Percentiles rank a stretch among this genome's conserved stretches.
These are phyloP conservation scores for Herpetospermum pedunculosum DNA, from an alignment of 306 rosid genomes.

Conservation along the genomic window DNA sequence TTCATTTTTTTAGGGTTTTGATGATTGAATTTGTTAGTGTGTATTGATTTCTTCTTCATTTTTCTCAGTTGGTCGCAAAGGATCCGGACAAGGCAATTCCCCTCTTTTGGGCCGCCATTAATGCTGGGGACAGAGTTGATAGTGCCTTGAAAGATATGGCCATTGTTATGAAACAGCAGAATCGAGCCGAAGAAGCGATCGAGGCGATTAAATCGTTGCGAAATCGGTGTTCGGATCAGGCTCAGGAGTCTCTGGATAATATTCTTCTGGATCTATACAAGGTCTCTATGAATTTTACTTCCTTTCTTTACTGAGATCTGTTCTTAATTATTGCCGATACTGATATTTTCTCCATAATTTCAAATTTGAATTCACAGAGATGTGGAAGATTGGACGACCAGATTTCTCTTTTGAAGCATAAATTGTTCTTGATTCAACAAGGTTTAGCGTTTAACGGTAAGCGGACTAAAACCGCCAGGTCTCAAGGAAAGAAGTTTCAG, in stretches of 20 bases:
- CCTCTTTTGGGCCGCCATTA: slow-evolving; percentile 91
- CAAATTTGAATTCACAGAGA: slow-evolving; percentile 32
- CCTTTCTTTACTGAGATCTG: background rate
- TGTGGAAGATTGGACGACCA: slow-evolving; percentile 98
- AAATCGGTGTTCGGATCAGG: slow-evolving; percentile 81
- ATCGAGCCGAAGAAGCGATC: slow-evolving; percentile 89
- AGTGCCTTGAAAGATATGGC: slow-evolving; percentile 99
- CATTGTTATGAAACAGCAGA: slow-evolving; percentile 96
- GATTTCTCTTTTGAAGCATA: slow-evolving; percentile 61
- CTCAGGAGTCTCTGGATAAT: slow-evolving; percentile 95
- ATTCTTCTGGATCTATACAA: slow-evolving; percentile 90
- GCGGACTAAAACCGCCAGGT: slow-evolving; percentile 89
- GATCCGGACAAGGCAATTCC: slow-evolving; percentile 97
- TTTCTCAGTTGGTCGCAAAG: slow-evolving; percentile 71
- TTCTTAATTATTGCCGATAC: background rate
- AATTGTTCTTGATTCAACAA: slow-evolving; percentile 75
- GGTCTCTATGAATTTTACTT: slow-evolving; percentile 20
- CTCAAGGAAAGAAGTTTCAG: slow-evolving; percentile 98
- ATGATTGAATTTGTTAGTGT: background rate
- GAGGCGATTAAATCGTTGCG: slow-evolving; percentile 89
- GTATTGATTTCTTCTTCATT: background rate
- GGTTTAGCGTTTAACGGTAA: slow-evolving; percentile 97
- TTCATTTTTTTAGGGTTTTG: too few species aligned
- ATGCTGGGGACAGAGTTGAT: slow-evolving; percentile 93
- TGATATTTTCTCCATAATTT: background rate